Evolutionary conservation across 441 rosid species (phyloP), one percentile per base, ranked within the genome.

Genomic region (Erysimum pusillum): DNA sequence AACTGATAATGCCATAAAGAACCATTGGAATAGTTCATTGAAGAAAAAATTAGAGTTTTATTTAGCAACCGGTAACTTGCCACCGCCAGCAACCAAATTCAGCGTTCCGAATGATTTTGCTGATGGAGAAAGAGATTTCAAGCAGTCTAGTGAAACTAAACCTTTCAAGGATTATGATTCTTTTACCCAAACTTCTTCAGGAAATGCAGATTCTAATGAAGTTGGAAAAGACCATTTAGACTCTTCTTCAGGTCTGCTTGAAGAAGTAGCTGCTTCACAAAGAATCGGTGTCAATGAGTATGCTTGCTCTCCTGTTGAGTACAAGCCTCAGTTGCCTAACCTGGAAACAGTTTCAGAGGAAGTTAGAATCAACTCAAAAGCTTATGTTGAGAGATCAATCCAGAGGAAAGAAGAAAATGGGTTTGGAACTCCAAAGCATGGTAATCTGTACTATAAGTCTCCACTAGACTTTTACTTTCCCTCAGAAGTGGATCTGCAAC

Each of bases 1-100:
- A 89, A 96, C 98, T 59, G 91, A 94, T 79, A 94, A 96, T 67
- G 85, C 98, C 32, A 94, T 92, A 62, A 96, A 96, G 84, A 93
- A 96, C 79, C 99, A 94, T 67, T 96, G 99, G 98, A 96, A 96
- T 78, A 96, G 99, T 81, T 93, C 98, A 61, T 73, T 96, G 90
- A 96, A 94, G 94, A 94, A 94, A 85, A 96, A 96, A 72, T 61
- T 89, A 74, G 97, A 96, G 54, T 91, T 89, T 79, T 92, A 87
- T 79, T 67, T 87, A 81, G 87, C 87, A 57, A 88, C 93, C 2
- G 96, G 93, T 67, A 83, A 83, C 61, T 92, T 91, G 63, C 70
- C 65, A 76, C 93, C 97, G n/a, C 87, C 92, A 51, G 77, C 76
- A 71, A 70, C 81, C 52, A 93, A 89, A 76, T 10, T 41, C 54